A percentile compares a stretch with the other conserved stretches of the same genome.
phyloP scores from a whole-genome alignment of 768 basidiomycete species.

The Boletus rufocinnamomeus region DNA sequence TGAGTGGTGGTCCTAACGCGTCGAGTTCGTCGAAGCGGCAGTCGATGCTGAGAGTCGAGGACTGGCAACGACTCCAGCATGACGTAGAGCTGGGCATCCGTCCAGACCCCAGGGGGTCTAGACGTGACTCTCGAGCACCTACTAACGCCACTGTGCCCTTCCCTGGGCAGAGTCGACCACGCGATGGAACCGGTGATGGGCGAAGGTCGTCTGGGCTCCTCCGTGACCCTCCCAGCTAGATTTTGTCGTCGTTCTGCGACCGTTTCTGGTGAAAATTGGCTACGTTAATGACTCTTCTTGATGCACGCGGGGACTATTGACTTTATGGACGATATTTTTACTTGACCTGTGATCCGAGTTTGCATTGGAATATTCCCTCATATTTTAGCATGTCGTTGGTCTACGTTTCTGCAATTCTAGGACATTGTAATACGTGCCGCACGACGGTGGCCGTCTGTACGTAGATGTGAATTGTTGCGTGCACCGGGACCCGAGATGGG shows the following conservation, averaged over 20 bases:
- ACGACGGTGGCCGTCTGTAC: neutral
- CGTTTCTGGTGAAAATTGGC: neutral
- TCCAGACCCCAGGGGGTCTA: conserved; percentile 22
- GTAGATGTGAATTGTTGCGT: neutral
- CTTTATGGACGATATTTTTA: conserved; percentile 24
- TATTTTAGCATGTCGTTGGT: conserved; percentile 17
- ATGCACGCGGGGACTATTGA: conserved; percentile 16
- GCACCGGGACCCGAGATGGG: neutral
- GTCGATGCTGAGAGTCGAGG: conserved; percentile 80
- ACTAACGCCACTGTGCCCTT: conserved; percentile 34
- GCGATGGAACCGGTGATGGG: conserved; percentile 27
- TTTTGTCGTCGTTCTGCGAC: neutral
- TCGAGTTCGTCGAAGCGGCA: conserved; percentile 58
- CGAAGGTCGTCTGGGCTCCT: conserved; percentile 34
- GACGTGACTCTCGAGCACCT: conserved; percentile 27
- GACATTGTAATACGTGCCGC: conserved; percentile 25
- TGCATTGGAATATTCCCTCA: conserved; percentile 23
- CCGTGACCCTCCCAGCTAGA: conserved; percentile 45
- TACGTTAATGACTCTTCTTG: conserved; percentile 16
- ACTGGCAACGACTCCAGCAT: conserved; percentile 78
- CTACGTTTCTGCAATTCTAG: conserved; percentile 15
- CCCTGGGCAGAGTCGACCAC: conserved; percentile 31
- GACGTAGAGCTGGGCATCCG: conserved; percentile 40
- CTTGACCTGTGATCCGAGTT: conserved; percentile 6
- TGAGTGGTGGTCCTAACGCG: conserved; percentile 32